Base-by-base conservation (phyloP, 495 filamentous ascomycete genomes). In the Penicillium salamii region DNA sequence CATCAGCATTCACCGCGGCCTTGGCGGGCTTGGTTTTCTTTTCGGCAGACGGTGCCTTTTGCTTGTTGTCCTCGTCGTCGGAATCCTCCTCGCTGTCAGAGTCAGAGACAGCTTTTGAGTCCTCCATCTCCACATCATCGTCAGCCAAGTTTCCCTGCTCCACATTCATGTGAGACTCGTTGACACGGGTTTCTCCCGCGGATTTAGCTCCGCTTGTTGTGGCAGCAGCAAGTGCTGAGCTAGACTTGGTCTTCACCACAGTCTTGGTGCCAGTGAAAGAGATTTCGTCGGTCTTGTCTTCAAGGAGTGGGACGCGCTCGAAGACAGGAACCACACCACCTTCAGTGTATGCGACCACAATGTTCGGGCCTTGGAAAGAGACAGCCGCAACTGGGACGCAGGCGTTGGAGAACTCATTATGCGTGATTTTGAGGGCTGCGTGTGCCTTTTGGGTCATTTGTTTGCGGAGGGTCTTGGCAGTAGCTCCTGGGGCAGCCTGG, bases 131-230 rank as follows among this genome's bases (percentile, higher is more conserved):
- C 9, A 75, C 58, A 41, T 79, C 70, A 39, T 72, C 73, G 35
- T 71, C 69, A 17, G 62, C 61, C 38, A 65, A 42, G 35, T 66
- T 63, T 15, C 73, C 73, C 36, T 64, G 57, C 53, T 70, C 55
- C n/a, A 96, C 86, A 4, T 85, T 78, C 33, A 88, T 75, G 46
- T 72, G 81, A 13, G 87, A 82, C 61, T 96, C 89, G 66, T 96
- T 83, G 36, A 96, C 83, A 28, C 77, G 78, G 46, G 58, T 74
- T 52, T 85, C 78, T 33, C 74, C 79, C 26, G 78, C 56, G 17
- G 81, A 71, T 52, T 83, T 88, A 26, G 78, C 76, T 37, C 79
- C 83, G 49, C 83, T 82, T 65, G 79, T 82, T 28, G 65, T 67
- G 14, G 53, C 67, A 3, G 67, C 70, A 47, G 65, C 61, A 20